Conservation (phyloP, 2,329 filamentous ascomycete genomes). For the Fusarium sp. region DNA sequence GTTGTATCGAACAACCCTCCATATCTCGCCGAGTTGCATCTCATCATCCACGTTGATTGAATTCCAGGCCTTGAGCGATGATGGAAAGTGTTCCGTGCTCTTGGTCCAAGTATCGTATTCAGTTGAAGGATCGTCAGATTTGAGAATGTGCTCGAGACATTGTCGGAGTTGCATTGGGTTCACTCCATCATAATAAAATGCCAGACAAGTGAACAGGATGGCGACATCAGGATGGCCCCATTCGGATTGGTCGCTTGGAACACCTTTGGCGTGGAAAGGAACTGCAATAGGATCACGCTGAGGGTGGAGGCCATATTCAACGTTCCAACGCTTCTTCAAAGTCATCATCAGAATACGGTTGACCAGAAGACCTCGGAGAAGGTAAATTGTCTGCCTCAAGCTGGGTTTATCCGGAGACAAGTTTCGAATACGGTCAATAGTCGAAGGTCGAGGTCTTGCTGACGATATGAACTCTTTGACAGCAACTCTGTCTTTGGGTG, state of each 20-base stretch:
- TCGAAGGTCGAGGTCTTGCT: constrained; percentile 14
- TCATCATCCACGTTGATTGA: constrained; percentile 71
- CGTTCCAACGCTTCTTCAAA: constrained; percentile 73
- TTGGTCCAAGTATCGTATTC: constrained; percentile 67
- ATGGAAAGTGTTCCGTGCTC: constrained; percentile 57
- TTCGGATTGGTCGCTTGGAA: constrained; percentile 71
- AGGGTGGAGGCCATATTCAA: constrained; percentile 71
- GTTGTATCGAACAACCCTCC: constrained; percentile 61
- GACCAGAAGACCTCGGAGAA: constrained; percentile 72
- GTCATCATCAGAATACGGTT: constrained; percentile 68
- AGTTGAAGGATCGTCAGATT: constrained; percentile 64
- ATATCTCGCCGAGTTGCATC: constrained; percentile 63
- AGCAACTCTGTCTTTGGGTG: constrained; percentile 38
- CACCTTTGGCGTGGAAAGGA: constrained; percentile 55
- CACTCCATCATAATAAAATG: constrained; percentile 74
- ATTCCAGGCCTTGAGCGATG: constrained; percentile 64
- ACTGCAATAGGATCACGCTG: constrained; percentile 71
- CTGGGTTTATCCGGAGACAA: constrained; percentile 40
- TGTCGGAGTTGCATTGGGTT: constrained; percentile 60
- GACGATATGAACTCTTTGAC: constrained; percentile 43
- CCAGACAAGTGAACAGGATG: constrained; percentile 72
- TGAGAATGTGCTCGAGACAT: constrained; percentile 63
- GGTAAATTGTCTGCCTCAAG: constrained; percentile 54
- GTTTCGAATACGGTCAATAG: constrained; percentile 23
- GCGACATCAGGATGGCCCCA: constrained; percentile 76